Evolutionary conservation across 148 eudicot genomes (phyloP).

Genomic region (Amaranthus palmeri): DNA sequence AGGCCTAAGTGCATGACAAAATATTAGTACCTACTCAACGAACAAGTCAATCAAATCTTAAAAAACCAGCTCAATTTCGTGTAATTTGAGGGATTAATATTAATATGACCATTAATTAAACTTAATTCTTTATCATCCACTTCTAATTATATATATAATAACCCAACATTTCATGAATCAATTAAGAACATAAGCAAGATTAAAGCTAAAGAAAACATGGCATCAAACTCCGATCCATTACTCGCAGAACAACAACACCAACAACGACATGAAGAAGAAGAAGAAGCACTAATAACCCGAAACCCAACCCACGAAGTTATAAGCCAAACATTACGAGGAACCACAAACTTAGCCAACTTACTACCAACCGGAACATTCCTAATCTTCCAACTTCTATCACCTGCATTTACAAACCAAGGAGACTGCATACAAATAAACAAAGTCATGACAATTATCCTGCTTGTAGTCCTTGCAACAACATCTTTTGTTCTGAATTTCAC

Average conservation of each 20-base stretch:
- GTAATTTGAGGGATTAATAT: no score
- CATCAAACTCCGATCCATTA: background rate
- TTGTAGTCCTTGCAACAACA: slow-evolving; percentile 47
- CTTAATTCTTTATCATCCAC: no score
- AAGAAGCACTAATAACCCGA: slow-evolving; percentile 38
- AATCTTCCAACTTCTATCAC: slow-evolving; percentile 59
- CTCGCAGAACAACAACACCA: background rate
- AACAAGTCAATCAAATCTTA: no score
- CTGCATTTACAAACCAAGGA: slow-evolving; percentile 61
- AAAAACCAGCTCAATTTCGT: no score
- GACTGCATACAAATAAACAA: slow-evolving; percentile 36
- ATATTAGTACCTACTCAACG: no score
- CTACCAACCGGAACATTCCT: slow-evolving; percentile 68
- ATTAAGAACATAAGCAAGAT: background rate
- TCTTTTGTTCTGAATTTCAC: slow-evolving; percentile 56
- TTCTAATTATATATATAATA: no score
- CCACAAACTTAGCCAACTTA: slow-evolving; percentile 61
- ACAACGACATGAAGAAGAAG: slow-evolving; percentile 5
- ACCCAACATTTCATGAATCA: no score
- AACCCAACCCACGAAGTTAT: slow-evolving; percentile 41
- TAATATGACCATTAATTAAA: no score
- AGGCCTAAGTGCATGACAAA: no score
- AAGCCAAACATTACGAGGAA: slow-evolving; percentile 59
- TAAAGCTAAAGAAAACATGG: background rate
- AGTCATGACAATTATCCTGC: slow-evolving; percentile 35